phyloP scores from a whole-genome alignment of 148 eudicot genomes.

The Rhododendron williamsianum region DNA sequence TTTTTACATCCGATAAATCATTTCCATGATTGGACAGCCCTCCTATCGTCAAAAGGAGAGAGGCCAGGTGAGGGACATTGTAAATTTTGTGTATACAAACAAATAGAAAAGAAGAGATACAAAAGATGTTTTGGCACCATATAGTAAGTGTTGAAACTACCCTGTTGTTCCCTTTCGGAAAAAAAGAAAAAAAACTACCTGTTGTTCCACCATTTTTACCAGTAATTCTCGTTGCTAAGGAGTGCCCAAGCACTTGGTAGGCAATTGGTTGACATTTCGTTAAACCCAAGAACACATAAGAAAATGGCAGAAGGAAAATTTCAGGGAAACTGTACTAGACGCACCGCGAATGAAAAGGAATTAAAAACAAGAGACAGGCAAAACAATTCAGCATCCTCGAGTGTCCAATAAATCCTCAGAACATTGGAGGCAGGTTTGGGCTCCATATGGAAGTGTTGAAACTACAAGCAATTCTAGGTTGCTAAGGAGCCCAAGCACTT shows the following conservation, averaged over 20 bases:
- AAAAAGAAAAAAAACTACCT: not conserved
- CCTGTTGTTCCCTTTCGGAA: not conserved
- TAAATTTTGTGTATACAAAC: not conserved
- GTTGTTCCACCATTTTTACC: not conserved
- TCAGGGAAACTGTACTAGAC: not conserved
- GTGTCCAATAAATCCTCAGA: not conserved
- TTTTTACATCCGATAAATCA: conserved; percentile 9
- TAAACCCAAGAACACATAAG: not conserved
- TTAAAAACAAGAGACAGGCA: not conserved
- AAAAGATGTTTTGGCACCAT: not conserved
- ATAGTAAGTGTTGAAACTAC: not conserved
- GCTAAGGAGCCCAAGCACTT: not conserved
- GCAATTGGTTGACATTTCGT: not conserved
- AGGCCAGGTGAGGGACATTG: not conserved
- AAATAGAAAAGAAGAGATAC: not conserved
- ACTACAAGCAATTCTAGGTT: not conserved
- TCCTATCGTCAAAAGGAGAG: conserved; percentile 6
- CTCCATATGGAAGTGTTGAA: not conserved
- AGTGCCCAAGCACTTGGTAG: not conserved
- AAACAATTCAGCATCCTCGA: not conserved
- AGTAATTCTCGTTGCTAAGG: not conserved
- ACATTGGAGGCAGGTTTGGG: not conserved
- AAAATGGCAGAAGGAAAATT: not conserved
- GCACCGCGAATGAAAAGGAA: not conserved
- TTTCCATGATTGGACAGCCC: conserved; percentile 6